These are phyloP conservation scores for Solanum hybrid DNA, from an alignment of 305 asterid species.

Conservation along the genomic window DNA sequence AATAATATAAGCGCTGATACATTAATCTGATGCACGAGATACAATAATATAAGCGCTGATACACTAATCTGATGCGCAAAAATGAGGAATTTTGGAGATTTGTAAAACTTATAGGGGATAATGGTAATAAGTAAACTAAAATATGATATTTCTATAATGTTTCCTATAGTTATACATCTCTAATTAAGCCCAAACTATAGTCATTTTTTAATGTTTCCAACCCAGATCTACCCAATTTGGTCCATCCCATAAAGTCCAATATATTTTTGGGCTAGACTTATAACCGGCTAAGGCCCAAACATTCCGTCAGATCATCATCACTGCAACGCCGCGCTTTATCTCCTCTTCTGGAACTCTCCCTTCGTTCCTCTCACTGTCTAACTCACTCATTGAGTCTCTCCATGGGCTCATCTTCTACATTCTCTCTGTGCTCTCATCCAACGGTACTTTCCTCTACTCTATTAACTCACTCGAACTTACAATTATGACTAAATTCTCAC, in stretches of 20 bases:
- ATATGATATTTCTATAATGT: fast-evolving
- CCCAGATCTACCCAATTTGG: not conserved
- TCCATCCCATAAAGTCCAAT: not conserved
- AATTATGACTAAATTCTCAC: not conserved
- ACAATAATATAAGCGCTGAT: too few species aligned
- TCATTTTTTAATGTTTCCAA: too few species aligned
- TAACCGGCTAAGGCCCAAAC: not conserved
- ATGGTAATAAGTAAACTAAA: too few species aligned
- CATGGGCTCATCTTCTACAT: conserved; percentile 50
- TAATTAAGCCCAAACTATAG: too few species aligned
- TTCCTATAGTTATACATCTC: too few species aligned
- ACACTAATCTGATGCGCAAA: too few species aligned
- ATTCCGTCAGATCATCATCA: not conserved
- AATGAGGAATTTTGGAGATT: too few species aligned
- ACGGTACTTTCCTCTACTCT: conserved; percentile 25
- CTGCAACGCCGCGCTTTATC: conserved; percentile 16
- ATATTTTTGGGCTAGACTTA: not conserved
- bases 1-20: too few species aligned
- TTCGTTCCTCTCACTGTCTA: not conserved
- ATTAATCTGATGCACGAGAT: too few species aligned
- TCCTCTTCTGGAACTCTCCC: conserved; percentile 1
- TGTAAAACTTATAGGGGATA: too few species aligned
- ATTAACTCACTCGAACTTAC: not conserved
- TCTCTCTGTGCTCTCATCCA: conserved; percentile 38
- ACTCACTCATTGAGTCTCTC: not conserved